Evolutionary conservation across 768 basidiomycete species (phyloP), one percentile per base, ranked within the genome.

Genomic region (Pulveroboletus sp.): DNA sequence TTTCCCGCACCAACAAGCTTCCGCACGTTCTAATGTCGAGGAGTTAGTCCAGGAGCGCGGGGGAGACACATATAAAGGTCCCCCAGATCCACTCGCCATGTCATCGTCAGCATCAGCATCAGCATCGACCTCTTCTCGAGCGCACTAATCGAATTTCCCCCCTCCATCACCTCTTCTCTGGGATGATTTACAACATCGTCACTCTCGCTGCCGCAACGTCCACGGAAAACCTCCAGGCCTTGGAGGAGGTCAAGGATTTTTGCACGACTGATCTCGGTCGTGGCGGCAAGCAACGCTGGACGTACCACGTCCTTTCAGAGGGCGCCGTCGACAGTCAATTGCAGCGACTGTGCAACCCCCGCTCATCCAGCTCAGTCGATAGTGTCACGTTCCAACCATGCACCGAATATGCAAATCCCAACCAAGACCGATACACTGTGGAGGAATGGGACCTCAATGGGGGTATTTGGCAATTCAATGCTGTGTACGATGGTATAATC

Each of bases 181-280:
- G 52, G 46, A 68, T 65, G 58, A 47, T 57, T 53, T 65, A 67
- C 61, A 61, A 56, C 56, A 64, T 75, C 53, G 69, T 81, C 47
- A 64, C 71, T 37, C 70, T 80, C 46, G 63, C 71, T 40, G 67
- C 73, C 8, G 76, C 78, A 14, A 74, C 69, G 15, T 71, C 75
- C 39, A 62, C 70, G 5, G 79, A 81, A 46, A 69, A 76, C 51
- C 70, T 74, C 28, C 72, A 71, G 38, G 78, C 79, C 8, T 63
- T 81, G 49, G 70, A 76, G 35, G 79, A 81, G 57, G 80, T 80
- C 44, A 76, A 72, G 55, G 63, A 79, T 57, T 80, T 80, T 56
- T 69, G 66, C 14, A 69, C 66, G 17, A 81, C 80, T 6, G 78
- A 81, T 61, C 74, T 81, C 59, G 79, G 79, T 54, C 72, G 71